Base-by-base conservation (phyloP, 2,329 filamentous ascomycete species). In the Paracorniculantispora psalliotae region DNA sequence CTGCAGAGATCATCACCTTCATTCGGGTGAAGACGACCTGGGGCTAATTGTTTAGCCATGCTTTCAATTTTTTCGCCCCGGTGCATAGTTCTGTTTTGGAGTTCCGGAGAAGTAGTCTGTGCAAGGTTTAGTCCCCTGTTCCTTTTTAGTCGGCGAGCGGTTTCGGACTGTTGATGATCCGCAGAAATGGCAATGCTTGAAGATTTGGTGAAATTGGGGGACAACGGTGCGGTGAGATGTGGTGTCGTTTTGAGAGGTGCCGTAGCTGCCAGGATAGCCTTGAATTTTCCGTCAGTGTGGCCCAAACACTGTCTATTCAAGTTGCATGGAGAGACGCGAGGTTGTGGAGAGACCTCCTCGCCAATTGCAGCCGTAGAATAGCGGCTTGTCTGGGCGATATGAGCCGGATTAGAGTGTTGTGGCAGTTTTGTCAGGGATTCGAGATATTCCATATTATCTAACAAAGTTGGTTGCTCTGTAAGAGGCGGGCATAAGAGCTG, bases 261-360 rank as follows among this genome's bases (percentile, higher is more conserved):
- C 2, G 68, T 73, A 6, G 72, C 71, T 12, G 73, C 69, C 25
- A 76, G 62, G 73, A 76, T 76, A 13, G 68, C 69, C 4, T 58
- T 56, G 12, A 74, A 62, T 59, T 76, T 75, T n/a, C 68, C 59
- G 26, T 68, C 67, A 30, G 43, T 15, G 6, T 57, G 25, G 10
- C 28, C 12, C 2, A 25, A 15, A 12, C 19, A 28, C 2, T n/a
- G n/a, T 8, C 9, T 33, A 17, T 10, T 35, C 10, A 44, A 9
- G 4, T 8, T 4, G 19, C 8, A 9, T 25, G 55, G 25, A 37
- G 5, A 37, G 10, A 6, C 17, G 12, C 10, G 10, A 12, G 33
- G n/a, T n/a, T n/a, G n/a, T n/a, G n/a, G n/a, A n/a, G n/a, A n/a
- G 21, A 8, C 30, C n/a, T 19, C 8, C 4, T 7, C 19, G 43